Conservation (phyloP, 1,284 basidiomycete species). For the Exobasidium cylindrosporum region DNA sequence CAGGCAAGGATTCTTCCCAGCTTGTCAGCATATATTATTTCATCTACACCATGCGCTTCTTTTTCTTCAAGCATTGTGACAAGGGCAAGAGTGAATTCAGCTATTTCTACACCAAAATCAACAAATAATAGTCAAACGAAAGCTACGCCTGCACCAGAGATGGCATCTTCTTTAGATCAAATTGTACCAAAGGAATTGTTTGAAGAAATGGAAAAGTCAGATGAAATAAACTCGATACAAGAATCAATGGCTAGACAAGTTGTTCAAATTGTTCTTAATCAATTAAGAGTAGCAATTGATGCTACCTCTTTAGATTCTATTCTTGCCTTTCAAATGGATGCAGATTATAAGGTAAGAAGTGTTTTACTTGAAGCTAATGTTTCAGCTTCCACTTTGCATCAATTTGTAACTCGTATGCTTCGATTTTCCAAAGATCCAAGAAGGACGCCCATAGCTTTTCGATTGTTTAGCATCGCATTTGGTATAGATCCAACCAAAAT, state of each 20-base stretch:
- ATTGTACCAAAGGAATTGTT: constrained; percentile 7
- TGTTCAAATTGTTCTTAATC: neutral
- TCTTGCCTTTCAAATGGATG: neutral
- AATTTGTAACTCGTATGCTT: constrained; percentile 8
- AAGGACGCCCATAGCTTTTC: constrained; percentile 18
- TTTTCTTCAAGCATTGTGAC: neutral
- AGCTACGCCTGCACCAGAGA: constrained; percentile 1
- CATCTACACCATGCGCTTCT: neutral
- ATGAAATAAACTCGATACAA: neutral
- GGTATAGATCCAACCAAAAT: constrained; percentile 12
- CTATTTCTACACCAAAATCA: neutral
- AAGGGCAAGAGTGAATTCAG: neutral
- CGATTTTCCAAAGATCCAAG: constrained; percentile 11
- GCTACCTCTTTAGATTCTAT: neutral
- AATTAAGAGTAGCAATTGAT: constrained; percentile 9
- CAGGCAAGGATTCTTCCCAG: no score
- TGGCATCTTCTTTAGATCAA: constrained; percentile 8
- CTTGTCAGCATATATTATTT: no score
- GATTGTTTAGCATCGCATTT: constrained; percentile 18
- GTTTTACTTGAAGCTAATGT: neutral
- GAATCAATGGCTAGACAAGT: constrained; percentile 2
- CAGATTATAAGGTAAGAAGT: constrained; percentile 1
- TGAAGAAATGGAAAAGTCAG: neutral
- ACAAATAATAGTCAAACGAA: neutral
- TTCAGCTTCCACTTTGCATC: constrained; percentile 8